These are phyloP conservation scores for Geotrichum aggregatum DNA, from an alignment of 1,139 yeast species.

Conservation along the genomic window DNA sequence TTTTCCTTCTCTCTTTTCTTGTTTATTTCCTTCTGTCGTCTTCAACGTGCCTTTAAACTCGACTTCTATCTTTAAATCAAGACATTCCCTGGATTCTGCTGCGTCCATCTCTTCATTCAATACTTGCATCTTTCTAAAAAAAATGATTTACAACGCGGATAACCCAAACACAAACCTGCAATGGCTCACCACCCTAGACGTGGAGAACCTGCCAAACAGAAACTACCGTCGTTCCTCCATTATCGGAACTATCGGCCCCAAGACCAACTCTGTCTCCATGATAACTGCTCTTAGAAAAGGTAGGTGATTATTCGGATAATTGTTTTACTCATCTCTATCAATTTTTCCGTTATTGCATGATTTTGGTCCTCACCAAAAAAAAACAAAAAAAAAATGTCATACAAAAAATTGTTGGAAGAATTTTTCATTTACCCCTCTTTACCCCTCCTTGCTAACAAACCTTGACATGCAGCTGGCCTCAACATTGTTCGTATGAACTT, in stretches of 20 bases:
- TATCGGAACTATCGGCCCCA: constrained; percentile 97
- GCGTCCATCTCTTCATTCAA: not conserved
- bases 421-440: constrained; percentile 7
- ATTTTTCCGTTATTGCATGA: not conserved
- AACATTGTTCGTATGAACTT: constrained; percentile 98
- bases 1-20: constrained; percentile 3
- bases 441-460: not conserved
- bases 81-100: not conserved
- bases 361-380: not conserved
- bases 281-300: constrained; percentile 80
- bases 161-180: constrained; percentile 44
- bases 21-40: constrained; percentile 1
- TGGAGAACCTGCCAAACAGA: constrained; percentile 72
- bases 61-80: not conserved
- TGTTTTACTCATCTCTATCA: too few species aligned
- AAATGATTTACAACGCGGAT: constrained; percentile 34
- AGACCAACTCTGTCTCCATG: constrained; percentile 85
- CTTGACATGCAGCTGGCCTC: constrained; percentile 59
- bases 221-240: constrained; percentile 91
- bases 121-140: too few species aligned
- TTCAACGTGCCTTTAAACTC: too few species aligned
- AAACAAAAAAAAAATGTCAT: not conserved
- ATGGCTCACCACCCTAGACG: constrained; percentile 85
- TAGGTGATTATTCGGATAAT: constrained; percentile 15
- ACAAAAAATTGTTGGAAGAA: not conserved